Percentiles rank a stretch among this genome's conserved stretches.
These are phyloP conservation scores for Trichaptum fuscoviolaceum DNA, from an alignment of 768 basidiomycete genomes.

Conservation along the genomic window DNA sequence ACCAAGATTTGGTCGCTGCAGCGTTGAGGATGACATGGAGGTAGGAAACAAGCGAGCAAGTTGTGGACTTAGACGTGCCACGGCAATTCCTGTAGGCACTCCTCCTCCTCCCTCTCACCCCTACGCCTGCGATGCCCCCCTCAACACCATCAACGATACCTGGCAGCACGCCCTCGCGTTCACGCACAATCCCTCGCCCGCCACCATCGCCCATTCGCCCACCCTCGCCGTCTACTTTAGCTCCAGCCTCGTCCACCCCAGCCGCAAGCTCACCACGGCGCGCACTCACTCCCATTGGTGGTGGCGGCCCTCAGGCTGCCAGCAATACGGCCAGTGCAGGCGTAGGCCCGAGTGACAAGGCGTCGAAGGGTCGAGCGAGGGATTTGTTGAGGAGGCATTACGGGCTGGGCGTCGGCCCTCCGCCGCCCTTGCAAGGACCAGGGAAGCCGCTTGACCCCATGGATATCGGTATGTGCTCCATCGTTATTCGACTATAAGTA, in stretches of 20 bases:
- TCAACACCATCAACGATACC: background rate
- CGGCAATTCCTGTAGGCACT: background rate
- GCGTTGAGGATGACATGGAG: too few species aligned
- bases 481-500: slow-evolving; percentile 6
- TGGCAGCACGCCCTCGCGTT: background rate
- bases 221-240: background rate
- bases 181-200: background rate
- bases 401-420: slow-evolving; percentile 73
- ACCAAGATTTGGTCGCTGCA: too few species aligned
- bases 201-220: background rate
- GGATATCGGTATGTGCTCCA: slow-evolving; percentile 57
- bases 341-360: background rate
- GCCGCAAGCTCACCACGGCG: background rate
- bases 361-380: slow-evolving; percentile 52
- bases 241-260: background rate
- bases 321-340: too few species aligned
- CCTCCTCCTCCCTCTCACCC: background rate
- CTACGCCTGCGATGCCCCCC: background rate
- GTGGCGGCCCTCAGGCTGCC: too few species aligned
- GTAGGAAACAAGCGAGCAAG: too few species aligned
- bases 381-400: slow-evolving; percentile 84
- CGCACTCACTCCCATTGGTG: too few species aligned
- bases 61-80: too few species aligned
- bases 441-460: slow-evolving; percentile 67
- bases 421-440: slow-evolving; percentile 50